phyloP scores from a whole-genome alignment of 2,329 filamentous ascomycete species.

The Rutstroemia sp. region DNA sequence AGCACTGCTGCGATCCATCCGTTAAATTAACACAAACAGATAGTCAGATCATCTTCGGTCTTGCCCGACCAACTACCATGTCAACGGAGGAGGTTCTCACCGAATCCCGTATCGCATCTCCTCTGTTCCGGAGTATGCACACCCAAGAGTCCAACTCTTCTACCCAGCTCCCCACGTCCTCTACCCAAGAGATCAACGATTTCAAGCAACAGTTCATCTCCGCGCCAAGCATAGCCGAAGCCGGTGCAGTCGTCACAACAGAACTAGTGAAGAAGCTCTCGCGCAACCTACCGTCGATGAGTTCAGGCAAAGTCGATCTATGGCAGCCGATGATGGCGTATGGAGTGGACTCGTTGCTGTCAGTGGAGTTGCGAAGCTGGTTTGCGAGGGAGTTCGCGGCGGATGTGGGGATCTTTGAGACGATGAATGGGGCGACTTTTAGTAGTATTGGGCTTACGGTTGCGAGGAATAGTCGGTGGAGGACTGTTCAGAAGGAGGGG shows the following conservation, averaged over 20 bases:
- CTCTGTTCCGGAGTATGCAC: not conserved
- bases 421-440: not conserved
- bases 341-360: constrained; percentile 26
- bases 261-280: constrained; percentile 32
- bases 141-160: not conserved
- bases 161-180: not conserved
- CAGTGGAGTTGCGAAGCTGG: constrained; percentile 34
- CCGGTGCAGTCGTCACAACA: not conserved
- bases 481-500: not conserved
- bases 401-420: not conserved
- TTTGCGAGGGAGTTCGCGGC: constrained; percentile 15
- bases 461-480: not conserved
- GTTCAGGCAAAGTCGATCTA: constrained; percentile 37
- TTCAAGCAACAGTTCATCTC: not conserved
- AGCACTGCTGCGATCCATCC: not conserved
- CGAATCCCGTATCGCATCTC: not conserved
- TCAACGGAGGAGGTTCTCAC: not conserved
- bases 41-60: not conserved
- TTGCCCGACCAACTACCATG: not conserved
- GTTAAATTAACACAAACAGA: not conserved
- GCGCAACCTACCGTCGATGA: constrained; percentile 34
- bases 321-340: constrained; percentile 34
- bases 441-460: not conserved
- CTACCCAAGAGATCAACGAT: not conserved
- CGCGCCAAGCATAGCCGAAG: not conserved